Evolutionary conservation across 768 basidiomycete genomes (phyloP), one percentile per base, ranked within the genome.

Genomic region (Wakefieldia striispora): DNA sequence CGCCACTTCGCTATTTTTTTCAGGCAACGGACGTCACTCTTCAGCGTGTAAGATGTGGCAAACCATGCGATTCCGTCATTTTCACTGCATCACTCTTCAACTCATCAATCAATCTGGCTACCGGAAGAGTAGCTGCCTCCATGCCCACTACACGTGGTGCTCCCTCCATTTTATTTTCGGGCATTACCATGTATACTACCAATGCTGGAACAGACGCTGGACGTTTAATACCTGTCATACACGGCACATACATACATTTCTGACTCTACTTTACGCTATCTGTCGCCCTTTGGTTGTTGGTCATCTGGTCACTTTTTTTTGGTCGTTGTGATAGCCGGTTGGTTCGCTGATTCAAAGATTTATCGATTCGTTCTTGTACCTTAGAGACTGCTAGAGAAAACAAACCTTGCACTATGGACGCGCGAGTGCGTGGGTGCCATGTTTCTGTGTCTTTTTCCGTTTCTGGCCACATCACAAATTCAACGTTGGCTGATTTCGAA

Each of bases 211-310:
- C 35, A 39, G 38, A 50, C 61, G 61, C 64, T 45, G 64, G 64
- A 24, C 64, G 64, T 63, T 56, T 57, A 50, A 65, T 65, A 65
- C 64, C 64, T 36, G 29, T 27, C 51, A 55, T 50, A 50, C 40
- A 53, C 35, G 40, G 14, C 44, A 40, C 40, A 42, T 41, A 50
- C 52, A 40, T 50, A 43, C 62, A 61, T 45, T 43, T 36, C 41
- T 39, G 51, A 40, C 54, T 45, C n/a, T 57, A 50, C 46, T 52
- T 21, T 53, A 51, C 26, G 48, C 20, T 60, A 38, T 34, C 39
- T 39, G 24, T 47, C 9, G 23, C 47, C 20, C 42, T 52, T 43
- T 40, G 43, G 49, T 54, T 50, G 43, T 53, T 14, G 24, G 35
- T 53, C 40, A 12, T 44, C 39, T 41, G 50, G 43, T 50, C 43